Base-by-base conservation (phyloP, 192 early-diverging fungal species). In the Backusella macrospora region DNA sequence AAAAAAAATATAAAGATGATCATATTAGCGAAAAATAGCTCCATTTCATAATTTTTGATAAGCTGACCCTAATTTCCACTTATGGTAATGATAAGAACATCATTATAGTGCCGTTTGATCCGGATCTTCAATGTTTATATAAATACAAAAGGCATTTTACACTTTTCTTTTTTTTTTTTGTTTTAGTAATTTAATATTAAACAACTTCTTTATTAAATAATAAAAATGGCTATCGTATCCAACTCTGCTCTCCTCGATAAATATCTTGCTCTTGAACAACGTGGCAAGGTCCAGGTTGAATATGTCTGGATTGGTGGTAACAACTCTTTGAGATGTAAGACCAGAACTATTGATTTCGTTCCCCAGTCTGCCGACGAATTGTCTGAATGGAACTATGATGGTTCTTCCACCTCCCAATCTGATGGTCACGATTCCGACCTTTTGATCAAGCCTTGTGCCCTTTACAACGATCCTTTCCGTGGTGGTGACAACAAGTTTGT, bases 381-480 rank as follows among this genome's bases (percentile, higher is more conserved):
- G 38, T 66, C 76, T 23, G 86, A 87, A 68, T 87, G 86, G 86
- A 86, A 87, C 74, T 87, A 77, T 63, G 86, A 87, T 70, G 86
- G 86, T 67, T 83, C 81, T 34, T 87, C 86, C 14, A 87, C 86
- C 47, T 74, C 78, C 65, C 86, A 87, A 72, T 76, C 86, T 46
- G 74, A 78, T 14, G 86, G 86, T 52, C 76, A 87, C 46, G 79
- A 87, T 67, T 87, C 86, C 18, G 86, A 87, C 76, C 79, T 87
- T 38, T 81, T 86, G 62, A 70, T 87, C 52, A 64, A 78, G 21
- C 86, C 86, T 18, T 77, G 64, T 46, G 80, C 86, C 62, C 55
- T 87, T 26, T 87, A 79, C 68, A 75, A 70, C 34, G 86, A 87
- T 68, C 86, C 86, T 38, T 87, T 87, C 85, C 78, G 81, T 63